Base-by-base conservation (phyloP, 257 asterid species). In the Plantago major region DNA sequence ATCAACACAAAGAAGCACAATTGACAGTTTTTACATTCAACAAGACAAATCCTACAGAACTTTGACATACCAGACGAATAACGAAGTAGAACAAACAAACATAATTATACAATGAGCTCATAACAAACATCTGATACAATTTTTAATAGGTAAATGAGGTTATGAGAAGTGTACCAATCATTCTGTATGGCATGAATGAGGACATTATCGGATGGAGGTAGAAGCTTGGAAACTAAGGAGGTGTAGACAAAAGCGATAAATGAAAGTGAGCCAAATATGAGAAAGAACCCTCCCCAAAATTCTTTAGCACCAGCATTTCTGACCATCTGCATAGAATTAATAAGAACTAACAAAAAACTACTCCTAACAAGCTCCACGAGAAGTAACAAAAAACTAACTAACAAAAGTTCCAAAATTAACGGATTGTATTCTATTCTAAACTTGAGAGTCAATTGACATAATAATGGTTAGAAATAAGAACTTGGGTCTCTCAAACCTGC, bases 211-310 rank as follows among this genome's bases (percentile, higher is more conserved):
- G 89, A 86, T 28, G 82, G 72, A 49, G 84, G 82, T 52, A 68
- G 80, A 63, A 83, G 77, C 79, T 79, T 83, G 30, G 92, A 81
- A 43, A 83, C 67, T 17, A 81, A 66, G 52, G 95, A 83, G 64
- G 80, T 80, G 38, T 77, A 81, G 46, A 84, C 44, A 56, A 79
- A 79, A 15, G 67, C 74, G 55, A 58, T 38, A 48, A 79, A 78
- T 17, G 71, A 78, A 46, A 76, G 37, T 7, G 78, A 69, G 51
- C 92, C 92, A 47, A 55, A 17, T 56, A 75, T 45, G 18, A 84
- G 53, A 71, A 79, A 75, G 57, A 70, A 71, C 86, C 84, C 81
- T 33, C 80, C 82, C 80, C 89, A 79, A 9, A 81, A 66, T 40
- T 58, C 73, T 61, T 73, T 74, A n/a, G 10, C 60, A 58, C 42